phyloP scores from a whole-genome alignment of 164 flowering plant species.

The Protea cynaroides region DNA sequence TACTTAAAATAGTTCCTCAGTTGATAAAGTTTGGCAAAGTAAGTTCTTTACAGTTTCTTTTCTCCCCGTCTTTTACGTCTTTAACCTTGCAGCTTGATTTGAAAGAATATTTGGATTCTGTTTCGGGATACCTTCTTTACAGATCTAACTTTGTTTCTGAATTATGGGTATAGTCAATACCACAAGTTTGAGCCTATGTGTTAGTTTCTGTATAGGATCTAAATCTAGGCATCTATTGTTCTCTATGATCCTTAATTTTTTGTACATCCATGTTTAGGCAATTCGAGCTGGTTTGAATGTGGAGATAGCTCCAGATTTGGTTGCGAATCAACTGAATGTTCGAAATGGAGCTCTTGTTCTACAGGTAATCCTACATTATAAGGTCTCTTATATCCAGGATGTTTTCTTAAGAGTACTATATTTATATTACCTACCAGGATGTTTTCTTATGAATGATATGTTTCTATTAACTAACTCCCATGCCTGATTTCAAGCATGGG shows the following conservation, averaged over 20 bases:
- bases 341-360: conserved; percentile 86
- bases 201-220: not conserved
- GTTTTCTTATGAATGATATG: not conserved
- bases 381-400: too few species aligned
- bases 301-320: conserved; percentile 77
- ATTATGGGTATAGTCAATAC: not conserved
- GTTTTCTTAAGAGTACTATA: not conserved
- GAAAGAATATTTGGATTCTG: not conserved
- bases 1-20: conserved; percentile 78
- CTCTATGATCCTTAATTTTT: not conserved
- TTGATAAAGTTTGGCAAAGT: conserved; percentile 84
- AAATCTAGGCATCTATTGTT: not conserved
- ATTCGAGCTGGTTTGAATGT: conserved; percentile 77
- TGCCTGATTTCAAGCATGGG: not conserved
- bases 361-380: conserved; percentile 38
- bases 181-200: not conserved
- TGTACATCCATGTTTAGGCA: conserved; percentile 37
- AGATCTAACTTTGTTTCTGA: not conserved
- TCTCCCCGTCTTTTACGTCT: not conserved
- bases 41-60: conserved; percentile 11
- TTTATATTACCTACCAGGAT: too few species aligned
- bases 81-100: too few species aligned
- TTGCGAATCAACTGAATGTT: conserved; percentile 89
- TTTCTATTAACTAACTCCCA: not conserved
- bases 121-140: not conserved